phyloP scores from a whole-genome alignment of 208 protist species.

The Blastocrithidia nonstop region DNA sequence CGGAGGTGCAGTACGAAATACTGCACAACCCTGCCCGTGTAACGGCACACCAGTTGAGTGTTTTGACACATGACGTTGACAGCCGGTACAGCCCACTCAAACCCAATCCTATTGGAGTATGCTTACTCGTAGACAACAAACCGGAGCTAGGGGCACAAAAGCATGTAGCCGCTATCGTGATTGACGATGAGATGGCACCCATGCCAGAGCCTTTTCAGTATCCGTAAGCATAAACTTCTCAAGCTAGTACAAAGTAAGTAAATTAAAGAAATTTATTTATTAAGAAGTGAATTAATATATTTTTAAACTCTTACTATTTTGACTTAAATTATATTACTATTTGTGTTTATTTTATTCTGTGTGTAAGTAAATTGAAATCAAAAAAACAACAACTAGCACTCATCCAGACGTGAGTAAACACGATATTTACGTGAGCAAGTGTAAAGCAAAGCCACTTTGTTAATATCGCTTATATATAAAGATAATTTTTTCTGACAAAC shows the following conservation, averaged over 20 bases:
- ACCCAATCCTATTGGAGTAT: slow-evolving; percentile 49
- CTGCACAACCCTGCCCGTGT: slow-evolving; percentile 74
- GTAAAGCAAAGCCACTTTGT: too few species aligned
- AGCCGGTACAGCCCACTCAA: slow-evolving; percentile 62
- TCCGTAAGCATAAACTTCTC: slow-evolving; percentile 22
- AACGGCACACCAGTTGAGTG: slow-evolving; percentile 48
- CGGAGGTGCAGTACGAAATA: slow-evolving; percentile 15
- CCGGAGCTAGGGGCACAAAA: slow-evolving; percentile 27
- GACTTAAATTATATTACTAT: too few species aligned
- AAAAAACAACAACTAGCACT: too few species aligned
- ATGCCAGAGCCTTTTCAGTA: slow-evolving; percentile 67
- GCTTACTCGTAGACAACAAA: slow-evolving; percentile 56
- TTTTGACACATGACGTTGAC: slow-evolving; percentile 55
- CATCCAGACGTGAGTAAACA: too few species aligned
- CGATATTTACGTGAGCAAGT: too few species aligned
- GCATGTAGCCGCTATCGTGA: slow-evolving; percentile 27
- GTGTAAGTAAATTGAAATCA: too few species aligned
- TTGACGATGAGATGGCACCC: slow-evolving; percentile 34
- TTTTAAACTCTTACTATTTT: slow-evolving; percentile 3
- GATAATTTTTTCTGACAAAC: slow-evolving; percentile 3
- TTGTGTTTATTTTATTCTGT: too few species aligned
- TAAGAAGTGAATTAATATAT: neutral
- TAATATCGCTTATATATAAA: too few species aligned
- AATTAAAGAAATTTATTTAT: neutral
- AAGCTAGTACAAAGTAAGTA: neutral